Evolutionary conservation across 345 rosid species (phyloP).

Genomic region (Citropsis articulata): DNA sequence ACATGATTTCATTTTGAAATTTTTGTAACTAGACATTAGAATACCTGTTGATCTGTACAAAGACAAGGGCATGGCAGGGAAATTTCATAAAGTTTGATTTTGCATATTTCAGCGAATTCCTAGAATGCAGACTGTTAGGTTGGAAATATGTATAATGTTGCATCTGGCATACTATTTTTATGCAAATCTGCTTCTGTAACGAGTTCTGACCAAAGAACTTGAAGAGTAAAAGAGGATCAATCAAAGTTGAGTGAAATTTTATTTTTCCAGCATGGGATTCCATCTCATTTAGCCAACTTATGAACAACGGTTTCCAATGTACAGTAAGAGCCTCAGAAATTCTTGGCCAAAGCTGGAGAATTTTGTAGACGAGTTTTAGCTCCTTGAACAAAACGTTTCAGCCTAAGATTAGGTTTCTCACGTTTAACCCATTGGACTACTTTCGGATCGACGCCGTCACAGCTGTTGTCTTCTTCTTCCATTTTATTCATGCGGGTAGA

Average conservation of each 20-base stretch:
- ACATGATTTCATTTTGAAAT: not conserved
- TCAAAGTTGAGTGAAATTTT: not conserved
- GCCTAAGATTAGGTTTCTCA: not conserved
- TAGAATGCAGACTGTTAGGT: not conserved
- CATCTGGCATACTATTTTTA: not conserved
- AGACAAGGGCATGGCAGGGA: not conserved
- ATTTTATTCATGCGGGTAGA: not conserved
- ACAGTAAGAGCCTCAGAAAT: not conserved
- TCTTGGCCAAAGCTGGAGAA: not conserved
- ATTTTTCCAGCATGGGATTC: not conserved
- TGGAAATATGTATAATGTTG: not conserved
- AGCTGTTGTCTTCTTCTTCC: not conserved
- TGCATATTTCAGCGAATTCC: not conserved
- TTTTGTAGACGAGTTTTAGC: not conserved
- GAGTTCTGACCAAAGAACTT: not conserved
- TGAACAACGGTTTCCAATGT: no score
- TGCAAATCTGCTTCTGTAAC: not conserved
- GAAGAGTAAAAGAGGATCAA: not conserved
- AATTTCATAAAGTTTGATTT: not conserved
- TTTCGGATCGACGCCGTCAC: not conserved
- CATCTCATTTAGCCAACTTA: not conserved
- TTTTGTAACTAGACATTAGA: not conserved
- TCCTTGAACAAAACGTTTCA: not conserved
- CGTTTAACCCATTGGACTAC: not conserved
- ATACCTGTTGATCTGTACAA: not conserved